Evolutionary conservation across 768 basidiomycete genomes (phyloP).

Genomic region (Auricularia sp.): DNA sequence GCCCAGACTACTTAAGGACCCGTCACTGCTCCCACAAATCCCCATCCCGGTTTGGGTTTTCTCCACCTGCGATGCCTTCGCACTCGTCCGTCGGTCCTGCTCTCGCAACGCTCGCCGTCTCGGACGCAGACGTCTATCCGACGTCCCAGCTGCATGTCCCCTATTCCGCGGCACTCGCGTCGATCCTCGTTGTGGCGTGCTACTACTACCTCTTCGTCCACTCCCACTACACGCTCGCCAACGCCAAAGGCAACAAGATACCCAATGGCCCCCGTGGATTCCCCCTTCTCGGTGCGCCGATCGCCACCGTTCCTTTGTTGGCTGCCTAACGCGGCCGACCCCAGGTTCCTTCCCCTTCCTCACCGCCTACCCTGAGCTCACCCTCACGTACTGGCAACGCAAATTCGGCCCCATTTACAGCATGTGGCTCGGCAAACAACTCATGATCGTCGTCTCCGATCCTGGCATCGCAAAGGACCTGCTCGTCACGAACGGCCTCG

Average conservation of each 20-base stretch:
- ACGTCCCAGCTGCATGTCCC: neutral
- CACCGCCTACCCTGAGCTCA: conserved; percentile 31
- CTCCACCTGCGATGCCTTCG: neutral
- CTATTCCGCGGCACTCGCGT: neutral
- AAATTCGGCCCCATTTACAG: conserved; percentile 37
- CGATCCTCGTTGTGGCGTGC: neutral
- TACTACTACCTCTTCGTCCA: neutral
- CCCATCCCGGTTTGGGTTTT: neutral
- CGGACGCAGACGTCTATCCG: neutral
- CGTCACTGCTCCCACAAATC: neutral
- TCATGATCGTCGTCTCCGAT: conserved; percentile 38
- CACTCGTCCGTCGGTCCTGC: neutral
- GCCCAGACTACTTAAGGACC: neutral
- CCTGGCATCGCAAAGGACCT: conserved; percentile 35
- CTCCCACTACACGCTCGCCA: neutral
- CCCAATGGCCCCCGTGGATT: neutral
- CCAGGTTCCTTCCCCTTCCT: conserved; percentile 20
- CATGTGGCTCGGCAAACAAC: conserved; percentile 37
- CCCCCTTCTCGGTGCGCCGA: neutral
- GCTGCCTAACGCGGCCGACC: neutral
- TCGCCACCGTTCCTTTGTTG: neutral
- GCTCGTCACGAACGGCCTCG: conserved; percentile 34
- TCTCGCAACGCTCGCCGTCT: neutral
- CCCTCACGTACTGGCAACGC: conserved; percentile 33
- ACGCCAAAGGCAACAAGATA: neutral